phyloP scores from a whole-genome alignment of 257 asterid species.

The Jacaranda copaia region DNA sequence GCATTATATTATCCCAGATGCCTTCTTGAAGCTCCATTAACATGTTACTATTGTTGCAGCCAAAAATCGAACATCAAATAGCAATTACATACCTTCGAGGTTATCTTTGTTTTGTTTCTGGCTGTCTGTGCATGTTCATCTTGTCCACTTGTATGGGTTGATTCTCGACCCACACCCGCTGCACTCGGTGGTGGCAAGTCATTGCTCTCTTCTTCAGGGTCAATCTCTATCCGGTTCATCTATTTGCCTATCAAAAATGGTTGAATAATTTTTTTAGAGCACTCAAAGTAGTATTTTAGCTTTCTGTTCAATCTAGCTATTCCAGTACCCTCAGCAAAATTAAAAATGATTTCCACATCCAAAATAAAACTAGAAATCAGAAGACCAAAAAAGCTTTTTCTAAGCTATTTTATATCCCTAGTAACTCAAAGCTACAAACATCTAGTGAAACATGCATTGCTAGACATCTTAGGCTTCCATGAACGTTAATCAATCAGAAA shows the following conservation, averaged over 20 bases:
- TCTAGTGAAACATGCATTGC: not conserved
- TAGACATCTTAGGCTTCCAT: not conserved
- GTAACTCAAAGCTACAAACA: too few species aligned
- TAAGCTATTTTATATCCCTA: too few species aligned
- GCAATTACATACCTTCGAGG: constrained; percentile 53
- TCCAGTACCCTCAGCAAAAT: constrained; percentile 15
- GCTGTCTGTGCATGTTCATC: constrained; percentile 41
- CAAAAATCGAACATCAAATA: constrained; percentile 23
- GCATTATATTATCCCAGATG: not conserved
- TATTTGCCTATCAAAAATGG: constrained; percentile 50
- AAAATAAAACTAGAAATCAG: constrained; percentile 9
- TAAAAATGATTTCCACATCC: not conserved
- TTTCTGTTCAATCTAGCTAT: not conserved
- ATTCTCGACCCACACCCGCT: constrained; percentile 48
- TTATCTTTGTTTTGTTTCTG: constrained; percentile 36
- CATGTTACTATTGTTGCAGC: not conserved
- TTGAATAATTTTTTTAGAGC: constrained; percentile 16
- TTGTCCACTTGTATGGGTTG: constrained; percentile 45
- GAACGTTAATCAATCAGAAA: constrained; percentile 22
- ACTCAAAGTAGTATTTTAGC: not conserved
- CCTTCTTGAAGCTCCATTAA: constrained; percentile 28
- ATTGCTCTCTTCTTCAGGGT: constrained; percentile 51
- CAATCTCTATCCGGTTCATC: constrained; percentile 60
- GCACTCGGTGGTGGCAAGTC: constrained; percentile 43
- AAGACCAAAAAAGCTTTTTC: not conserved